Percentiles rank a stretch among this genome's conserved stretches.
Conservation (phyloP, 1,284 basidiomycete species). For the Cryptococcus deneoformans region DNA sequence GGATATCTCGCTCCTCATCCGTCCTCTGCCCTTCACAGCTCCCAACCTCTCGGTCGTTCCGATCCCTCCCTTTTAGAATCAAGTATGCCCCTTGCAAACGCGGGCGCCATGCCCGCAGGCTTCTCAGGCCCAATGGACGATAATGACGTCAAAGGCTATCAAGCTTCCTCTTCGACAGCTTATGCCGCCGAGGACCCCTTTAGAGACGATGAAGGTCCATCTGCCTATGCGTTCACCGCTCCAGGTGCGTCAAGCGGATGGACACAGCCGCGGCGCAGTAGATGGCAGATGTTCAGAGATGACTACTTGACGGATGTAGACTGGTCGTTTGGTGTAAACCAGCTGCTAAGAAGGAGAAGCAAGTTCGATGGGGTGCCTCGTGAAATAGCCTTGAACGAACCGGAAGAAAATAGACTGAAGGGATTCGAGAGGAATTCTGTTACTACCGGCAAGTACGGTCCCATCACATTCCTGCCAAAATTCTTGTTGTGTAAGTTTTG, state of each 20-base stretch:
- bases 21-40: conserved; percentile 25
- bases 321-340: conserved; percentile 45
- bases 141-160: conserved; percentile 18
- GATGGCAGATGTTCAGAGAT: conserved; percentile 39
- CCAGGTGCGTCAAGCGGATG: conserved; percentile 26
- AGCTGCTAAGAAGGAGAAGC: conserved; percentile 36
- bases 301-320: conserved; percentile 44
- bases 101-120: conserved; percentile 39
- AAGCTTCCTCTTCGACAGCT: conserved; percentile 2
- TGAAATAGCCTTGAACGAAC: conserved; percentile 67
- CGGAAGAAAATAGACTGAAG: conserved; percentile 52
- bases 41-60: conserved; percentile 19
- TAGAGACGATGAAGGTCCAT: conserved; percentile 41
- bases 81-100: conserved; percentile 36
- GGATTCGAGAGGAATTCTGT: conserved; percentile 82
- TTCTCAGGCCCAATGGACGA: conserved; percentile 18
- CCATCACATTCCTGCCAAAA: conserved; percentile 85
- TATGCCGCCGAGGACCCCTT: conserved; percentile 26
- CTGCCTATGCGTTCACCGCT: conserved; percentile 40
- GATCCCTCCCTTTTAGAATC: conserved; percentile 27
- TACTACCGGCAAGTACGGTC: conserved; percentile 94
- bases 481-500: conserved; percentile 74
- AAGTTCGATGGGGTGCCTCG: conserved; percentile 47
- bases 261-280: conserved; percentile 14
- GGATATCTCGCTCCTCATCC: conserved; percentile 33